Evolutionary conservation across 805 yeast species (phyloP).

Genomic region (Starmerella bombi): DNA sequence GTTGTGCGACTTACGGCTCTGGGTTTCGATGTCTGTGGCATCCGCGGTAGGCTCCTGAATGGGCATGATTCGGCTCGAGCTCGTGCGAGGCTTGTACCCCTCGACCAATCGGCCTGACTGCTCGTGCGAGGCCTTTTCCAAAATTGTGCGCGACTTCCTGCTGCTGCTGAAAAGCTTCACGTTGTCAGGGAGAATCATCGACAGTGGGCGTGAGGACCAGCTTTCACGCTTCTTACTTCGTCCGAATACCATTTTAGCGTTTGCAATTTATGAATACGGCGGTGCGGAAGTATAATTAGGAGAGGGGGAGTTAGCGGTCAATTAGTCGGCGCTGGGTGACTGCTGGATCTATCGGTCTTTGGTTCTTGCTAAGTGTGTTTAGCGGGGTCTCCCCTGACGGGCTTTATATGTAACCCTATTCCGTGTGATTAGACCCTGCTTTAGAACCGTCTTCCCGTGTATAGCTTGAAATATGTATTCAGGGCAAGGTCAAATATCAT

Average conservation of each 20-base stretch:
- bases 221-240: constrained; percentile 14
- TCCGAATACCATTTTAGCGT: constrained; percentile 16
- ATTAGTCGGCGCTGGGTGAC: too few species aligned
- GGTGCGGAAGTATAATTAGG: neutral
- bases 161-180: constrained; percentile 11
- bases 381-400: too few species aligned
- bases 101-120: neutral
- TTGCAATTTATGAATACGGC: neutral
- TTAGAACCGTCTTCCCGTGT: too few species aligned
- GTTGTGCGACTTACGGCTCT: neutral
- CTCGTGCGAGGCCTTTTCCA: constrained; percentile 8
- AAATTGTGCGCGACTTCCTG: constrained; percentile 6
- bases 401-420: too few species aligned
- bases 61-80: neutral
- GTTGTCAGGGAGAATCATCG: constrained; percentile 17
- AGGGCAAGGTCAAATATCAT: too few species aligned
- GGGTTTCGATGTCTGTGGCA: neutral
- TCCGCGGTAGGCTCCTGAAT: neutral
- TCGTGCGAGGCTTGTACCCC: neutral
- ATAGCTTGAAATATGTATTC: too few species aligned
- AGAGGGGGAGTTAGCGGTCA: too few species aligned
- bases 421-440: too few species aligned
- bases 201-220: constrained; percentile 18
- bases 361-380: too few species aligned
- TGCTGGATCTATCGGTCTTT: too few species aligned